These are phyloP conservation scores for Isatis tinctoria DNA, from an alignment of 345 rosid species.

Conservation along the genomic window DNA sequence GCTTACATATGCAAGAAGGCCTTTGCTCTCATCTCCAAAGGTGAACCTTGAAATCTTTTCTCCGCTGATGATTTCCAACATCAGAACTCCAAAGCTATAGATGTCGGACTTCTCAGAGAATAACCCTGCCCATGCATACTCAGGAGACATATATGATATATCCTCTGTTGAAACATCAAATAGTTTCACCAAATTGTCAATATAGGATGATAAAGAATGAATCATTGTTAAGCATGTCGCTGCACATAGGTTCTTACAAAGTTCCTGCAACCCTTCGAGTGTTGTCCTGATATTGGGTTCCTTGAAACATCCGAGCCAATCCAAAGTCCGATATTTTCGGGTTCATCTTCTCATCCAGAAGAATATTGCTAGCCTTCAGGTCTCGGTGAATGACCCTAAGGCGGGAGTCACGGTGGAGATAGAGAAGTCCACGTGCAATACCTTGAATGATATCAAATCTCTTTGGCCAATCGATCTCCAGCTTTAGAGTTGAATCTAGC, in stretches of 20 bases:
- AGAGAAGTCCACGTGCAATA: conserved; percentile 25
- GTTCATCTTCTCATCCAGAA: conserved; percentile 18
- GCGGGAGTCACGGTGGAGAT: conserved; percentile 25
- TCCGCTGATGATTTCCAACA: conserved; percentile 31
- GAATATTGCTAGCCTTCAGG: conserved; percentile 21
- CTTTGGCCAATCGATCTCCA: conserved; percentile 30
- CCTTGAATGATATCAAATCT: conserved; percentile 25
- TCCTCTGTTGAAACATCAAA: conserved; percentile 17
- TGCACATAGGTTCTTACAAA: conserved; percentile 18
- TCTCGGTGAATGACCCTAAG: conserved; percentile 29
- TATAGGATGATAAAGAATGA: not conserved
- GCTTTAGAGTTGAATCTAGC: conserved; percentile 22
- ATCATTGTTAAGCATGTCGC: not conserved
- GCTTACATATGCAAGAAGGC: conserved; percentile 33
- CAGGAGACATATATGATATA: conserved; percentile 51
- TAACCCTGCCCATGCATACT: conserved; percentile 48
- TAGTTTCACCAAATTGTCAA: not conserved
- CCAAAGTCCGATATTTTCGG: conserved; percentile 30
- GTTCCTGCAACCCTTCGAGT: conserved; percentile 32
- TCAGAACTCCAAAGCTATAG: conserved; percentile 47
- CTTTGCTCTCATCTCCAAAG: conserved; percentile 24
- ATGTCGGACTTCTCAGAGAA: conserved; percentile 52
- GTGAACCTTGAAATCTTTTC: conserved; percentile 22
- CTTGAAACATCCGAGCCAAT: conserved; percentile 27
- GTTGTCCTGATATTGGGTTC: conserved; percentile 29